A percentile compares a stretch with the other conserved stretches of the same genome.
These are phyloP conservation scores for Chloromonas sp. DNA, from an alignment of 163 green algal genomes.

Conservation along the genomic window DNA sequence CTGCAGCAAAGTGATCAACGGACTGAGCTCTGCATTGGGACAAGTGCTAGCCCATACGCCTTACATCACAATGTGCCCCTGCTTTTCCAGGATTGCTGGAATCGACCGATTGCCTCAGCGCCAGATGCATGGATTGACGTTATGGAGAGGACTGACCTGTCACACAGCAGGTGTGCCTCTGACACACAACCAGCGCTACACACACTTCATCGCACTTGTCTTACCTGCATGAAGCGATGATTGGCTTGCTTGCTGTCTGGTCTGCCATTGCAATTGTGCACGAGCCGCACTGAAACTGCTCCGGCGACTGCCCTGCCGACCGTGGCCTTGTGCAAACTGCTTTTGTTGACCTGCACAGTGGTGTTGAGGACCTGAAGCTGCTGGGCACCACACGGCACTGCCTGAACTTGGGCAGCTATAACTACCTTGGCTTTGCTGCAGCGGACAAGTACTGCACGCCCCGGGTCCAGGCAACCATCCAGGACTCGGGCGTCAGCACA, in stretches of 20 bases:
- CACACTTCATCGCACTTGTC: too few relatives aligned
- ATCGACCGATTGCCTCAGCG: slow-evolving; percentile 79
- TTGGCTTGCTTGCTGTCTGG: not conserved
- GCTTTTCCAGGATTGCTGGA: slow-evolving; percentile 48
- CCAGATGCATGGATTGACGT: slow-evolving; percentile 80
- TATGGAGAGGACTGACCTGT: slow-evolving; percentile 60
- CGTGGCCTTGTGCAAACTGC: not conserved
- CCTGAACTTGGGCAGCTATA: slow-evolving; percentile 97
- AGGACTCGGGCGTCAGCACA: slow-evolving; percentile 51
- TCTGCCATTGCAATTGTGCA: not conserved
- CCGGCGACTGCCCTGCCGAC: not conserved
- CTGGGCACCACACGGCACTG: slow-evolving; percentile 50
- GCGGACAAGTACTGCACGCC: slow-evolving; percentile 92
- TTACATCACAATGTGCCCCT: too few relatives aligned
- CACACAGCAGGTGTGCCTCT: slow-evolving; percentile 8
- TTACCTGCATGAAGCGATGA: not conserved
- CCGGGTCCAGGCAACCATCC: slow-evolving; percentile 64
- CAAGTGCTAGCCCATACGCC: too few relatives aligned
- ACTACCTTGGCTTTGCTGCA: slow-evolving; percentile 98
- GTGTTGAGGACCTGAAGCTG: slow-evolving; percentile 14
- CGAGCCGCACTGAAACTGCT: too few relatives aligned
- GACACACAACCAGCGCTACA: too few relatives aligned
- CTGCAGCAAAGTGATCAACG: not conserved
- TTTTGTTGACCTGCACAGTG: slow-evolving; percentile 3
- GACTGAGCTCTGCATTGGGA: not conserved